Conservation (phyloP, 352 stramenopile genomes). For the Phytophthora macrochlamydospora region DNA sequence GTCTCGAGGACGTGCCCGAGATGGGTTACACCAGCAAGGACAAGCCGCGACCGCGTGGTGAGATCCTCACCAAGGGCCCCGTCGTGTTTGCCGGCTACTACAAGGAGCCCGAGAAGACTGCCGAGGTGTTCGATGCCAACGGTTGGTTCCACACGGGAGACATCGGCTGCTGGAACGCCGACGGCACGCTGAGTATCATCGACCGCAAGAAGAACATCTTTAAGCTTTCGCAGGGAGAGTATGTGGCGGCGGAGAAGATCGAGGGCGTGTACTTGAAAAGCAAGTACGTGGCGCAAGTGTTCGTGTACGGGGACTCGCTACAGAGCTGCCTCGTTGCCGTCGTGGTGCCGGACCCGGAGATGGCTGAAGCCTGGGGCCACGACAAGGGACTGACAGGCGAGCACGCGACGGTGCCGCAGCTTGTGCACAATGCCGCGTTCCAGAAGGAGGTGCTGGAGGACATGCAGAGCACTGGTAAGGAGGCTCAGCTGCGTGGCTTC, state of each 20-base stretch:
- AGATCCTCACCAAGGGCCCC: constrained; percentile 75
- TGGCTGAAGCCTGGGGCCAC: constrained; percentile 57
- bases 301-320: constrained; percentile 96
- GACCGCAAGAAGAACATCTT: constrained; percentile 96
- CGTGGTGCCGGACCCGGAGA: constrained; percentile 85
- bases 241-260: constrained; percentile 97
- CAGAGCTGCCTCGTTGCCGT: constrained; percentile 95
- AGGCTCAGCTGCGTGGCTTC: constrained; percentile 88
- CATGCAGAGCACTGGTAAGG: constrained; percentile 61
- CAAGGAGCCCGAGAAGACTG: constrained; percentile 93
- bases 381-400: constrained; percentile 35
- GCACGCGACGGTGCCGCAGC: constrained; percentile 34
- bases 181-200: constrained; percentile 92
- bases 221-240: constrained; percentile 96
- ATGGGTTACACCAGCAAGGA: constrained; percentile 95
- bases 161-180: constrained; percentile 95
- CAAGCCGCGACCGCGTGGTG: constrained; percentile 62
- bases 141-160: constrained; percentile 98
- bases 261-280: constrained; percentile 95
- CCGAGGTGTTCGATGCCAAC: constrained; percentile 90
- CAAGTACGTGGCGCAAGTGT: constrained; percentile 94
- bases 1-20: constrained; percentile 95
- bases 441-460: constrained; percentile 74
- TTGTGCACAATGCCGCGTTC: constrained; percentile 54
- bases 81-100: constrained; percentile 94